Base-by-base conservation (phyloP, 2,329 filamentous ascomycete species). In the Fusarium poae region DNA sequence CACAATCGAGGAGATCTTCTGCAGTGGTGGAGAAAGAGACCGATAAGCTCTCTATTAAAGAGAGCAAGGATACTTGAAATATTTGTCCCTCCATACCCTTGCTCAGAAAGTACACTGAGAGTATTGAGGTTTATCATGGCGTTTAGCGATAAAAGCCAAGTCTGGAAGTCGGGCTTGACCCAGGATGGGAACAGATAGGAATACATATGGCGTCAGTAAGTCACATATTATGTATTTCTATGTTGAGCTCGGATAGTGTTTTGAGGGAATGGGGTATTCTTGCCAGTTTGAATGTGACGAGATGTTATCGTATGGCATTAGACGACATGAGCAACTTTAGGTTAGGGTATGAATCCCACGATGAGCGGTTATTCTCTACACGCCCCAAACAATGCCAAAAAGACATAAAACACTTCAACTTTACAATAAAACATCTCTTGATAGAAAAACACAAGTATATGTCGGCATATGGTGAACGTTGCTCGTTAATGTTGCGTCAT, bases 1-100 rank as follows among this genome's bases (percentile, higher is more conserved):
- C 85, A 2, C 80, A 83, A 16, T 76, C 88, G 39, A 82, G 79
- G 12, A 81, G 81, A 18, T 82, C 84, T 4, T 82, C 82, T 18
- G 84, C 82, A 1, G 72, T 79, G 4, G 82, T 78, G 6, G 83
- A 83, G 27, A 82, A 83, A 50, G 76, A 75, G 32, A 59, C 68
- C 3, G 68, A 69, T 2, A 71, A 63, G 48, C 43, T 63, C 32
- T 27, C 58, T 4, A 37, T 65, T 27, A 65, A 69, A 21, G 57
- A 57, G n/a, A 32, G 32, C 32, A 70, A 61, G 45, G 65, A 72
- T 44, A 27, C 57, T 32, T 76, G 57, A 67, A 32, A 27, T 13
- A n/a, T 6, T 29, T 6, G 18, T 11, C 29, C 9, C 12, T 39
- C 25, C 6, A 23, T 53, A 18, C 13, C 15, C 16, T 37, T 27